Evolutionary conservation across 192 early-diverging fungal species (phyloP), one percentile per base, ranked within the genome.

Genomic region (Coemansia interrupta): DNA sequence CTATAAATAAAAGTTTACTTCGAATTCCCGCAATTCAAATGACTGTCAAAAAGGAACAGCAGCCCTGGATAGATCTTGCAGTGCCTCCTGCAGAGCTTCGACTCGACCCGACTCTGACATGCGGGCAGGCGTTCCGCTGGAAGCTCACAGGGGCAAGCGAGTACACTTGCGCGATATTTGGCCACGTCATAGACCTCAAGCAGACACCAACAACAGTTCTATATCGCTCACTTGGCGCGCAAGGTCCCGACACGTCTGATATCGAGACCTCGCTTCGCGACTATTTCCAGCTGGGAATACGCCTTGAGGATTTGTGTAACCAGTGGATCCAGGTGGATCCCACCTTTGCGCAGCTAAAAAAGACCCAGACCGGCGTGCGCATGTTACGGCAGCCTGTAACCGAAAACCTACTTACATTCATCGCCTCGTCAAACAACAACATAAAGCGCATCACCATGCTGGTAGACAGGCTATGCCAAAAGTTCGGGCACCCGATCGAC

Each of bases 91-190:
- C 61, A 28, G 90, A 94, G 54, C 78, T 97, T 10, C 82, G 86
- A 15, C 80, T 96, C 5, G 79, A 90, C 12, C 86, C 83, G 2
- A 94, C 93, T 3, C 81, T 98, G 28, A 81, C 83, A 23, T 91
- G 90, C 72, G 96, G 94, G 2, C 96, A 98, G 66, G 80, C 87
- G 19, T 98, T 98, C 68, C 84, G 90, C 0, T 98, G 96, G 96
- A 78, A 83, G 42, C n/a, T 72, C 23, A 86, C 86, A 0, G 83
- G 83, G 22, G 54, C 70, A 22, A 38, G 69, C 48, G 74, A 91
- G 57, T 90, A 89, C 88, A 76, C 73, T 45, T 68, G 72, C 55
- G 59, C 80, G 24, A 57, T 94, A 24, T 72, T 73, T 54, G 80
- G 69, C 45, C 67, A 68, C 42, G 80, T 83, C 28, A 69, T 93